Conservation (phyloP, 2,329 filamentous ascomycete species). For the Xylaria hypoxylon region DNA sequence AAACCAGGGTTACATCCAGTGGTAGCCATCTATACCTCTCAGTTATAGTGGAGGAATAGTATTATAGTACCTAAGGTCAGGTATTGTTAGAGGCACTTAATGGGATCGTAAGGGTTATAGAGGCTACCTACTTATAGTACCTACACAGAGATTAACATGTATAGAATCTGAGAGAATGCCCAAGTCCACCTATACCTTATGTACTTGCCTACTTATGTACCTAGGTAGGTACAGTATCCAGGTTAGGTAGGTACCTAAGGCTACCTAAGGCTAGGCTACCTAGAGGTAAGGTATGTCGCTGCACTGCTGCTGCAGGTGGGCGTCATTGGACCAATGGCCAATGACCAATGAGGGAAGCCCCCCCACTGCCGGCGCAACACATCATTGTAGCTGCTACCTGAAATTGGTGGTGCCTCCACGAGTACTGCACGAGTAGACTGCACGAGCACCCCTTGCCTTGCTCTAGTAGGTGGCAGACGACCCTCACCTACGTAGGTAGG, state of each 20-base stretch:
- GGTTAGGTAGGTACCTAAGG: not conserved
- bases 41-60: not conserved
- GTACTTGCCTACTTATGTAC: not conserved
- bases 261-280: not conserved
- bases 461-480: too few relatives aligned
- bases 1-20: conserved; percentile 3
- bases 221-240: not conserved
- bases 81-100: too few relatives aligned
- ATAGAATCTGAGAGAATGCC: too few relatives aligned
- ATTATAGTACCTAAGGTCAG: too few relatives aligned
- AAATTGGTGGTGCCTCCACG: conserved; percentile 32
- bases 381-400: conserved; percentile 42
- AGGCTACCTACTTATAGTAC: too few relatives aligned
- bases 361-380: conserved; percentile 33
- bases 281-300: not conserved
- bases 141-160: too few relatives aligned
- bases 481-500: not conserved
- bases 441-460: too few relatives aligned
- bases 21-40: not conserved
- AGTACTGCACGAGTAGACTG: too few relatives aligned
- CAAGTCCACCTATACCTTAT: too few relatives aligned
- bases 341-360: conserved; percentile 26
- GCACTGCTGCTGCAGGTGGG: conserved; percentile 19
- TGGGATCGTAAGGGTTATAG: too few relatives aligned
- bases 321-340: conserved; percentile 33